These are phyloP conservation scores for Dacryopinax primogenitus DNA, from an alignment of 768 basidiomycete species.

Conservation along the genomic window DNA sequence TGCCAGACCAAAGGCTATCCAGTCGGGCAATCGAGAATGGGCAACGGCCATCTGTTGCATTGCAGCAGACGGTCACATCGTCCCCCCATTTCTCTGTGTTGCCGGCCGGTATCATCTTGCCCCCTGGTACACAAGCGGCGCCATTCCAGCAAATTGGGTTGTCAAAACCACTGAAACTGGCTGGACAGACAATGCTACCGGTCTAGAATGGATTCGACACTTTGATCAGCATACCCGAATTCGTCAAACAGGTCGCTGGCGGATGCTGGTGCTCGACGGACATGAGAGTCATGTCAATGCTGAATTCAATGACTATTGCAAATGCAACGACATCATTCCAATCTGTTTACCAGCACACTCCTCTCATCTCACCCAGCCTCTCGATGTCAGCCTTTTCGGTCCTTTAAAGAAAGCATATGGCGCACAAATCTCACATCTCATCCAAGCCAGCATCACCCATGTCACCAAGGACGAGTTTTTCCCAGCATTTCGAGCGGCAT, in stretches of 20 bases:
- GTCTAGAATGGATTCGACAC: constrained; percentile 26
- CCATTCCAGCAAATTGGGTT: background rate
- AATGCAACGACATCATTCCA: constrained; percentile 25
- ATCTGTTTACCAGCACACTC: constrained; percentile 31
- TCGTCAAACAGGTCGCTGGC: constrained; percentile 17
- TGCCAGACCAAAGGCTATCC: background rate
- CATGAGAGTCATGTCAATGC: constrained; percentile 30
- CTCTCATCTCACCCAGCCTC: constrained; percentile 30
- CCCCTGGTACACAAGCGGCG: background rate
- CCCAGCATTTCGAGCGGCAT: background rate
- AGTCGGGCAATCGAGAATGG: background rate
- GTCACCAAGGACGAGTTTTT: background rate
- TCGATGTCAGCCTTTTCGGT: constrained; percentile 31
- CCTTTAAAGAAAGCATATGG: constrained; percentile 23
- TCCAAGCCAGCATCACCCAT: background rate
- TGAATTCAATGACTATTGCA: constrained; percentile 25
- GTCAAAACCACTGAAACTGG: constrained; percentile 23
- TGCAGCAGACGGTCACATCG: background rate
- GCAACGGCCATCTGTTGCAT: background rate
- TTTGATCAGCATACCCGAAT: constrained; percentile 25
- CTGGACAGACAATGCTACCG: constrained; percentile 33
- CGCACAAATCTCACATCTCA: background rate
- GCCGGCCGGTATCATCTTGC: background rate
- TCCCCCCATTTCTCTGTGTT: background rate
- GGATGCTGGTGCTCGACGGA: constrained; percentile 31